Conservation (phyloP, 208 protist genomes). For the Endotrypanum monterogeii region DNA sequence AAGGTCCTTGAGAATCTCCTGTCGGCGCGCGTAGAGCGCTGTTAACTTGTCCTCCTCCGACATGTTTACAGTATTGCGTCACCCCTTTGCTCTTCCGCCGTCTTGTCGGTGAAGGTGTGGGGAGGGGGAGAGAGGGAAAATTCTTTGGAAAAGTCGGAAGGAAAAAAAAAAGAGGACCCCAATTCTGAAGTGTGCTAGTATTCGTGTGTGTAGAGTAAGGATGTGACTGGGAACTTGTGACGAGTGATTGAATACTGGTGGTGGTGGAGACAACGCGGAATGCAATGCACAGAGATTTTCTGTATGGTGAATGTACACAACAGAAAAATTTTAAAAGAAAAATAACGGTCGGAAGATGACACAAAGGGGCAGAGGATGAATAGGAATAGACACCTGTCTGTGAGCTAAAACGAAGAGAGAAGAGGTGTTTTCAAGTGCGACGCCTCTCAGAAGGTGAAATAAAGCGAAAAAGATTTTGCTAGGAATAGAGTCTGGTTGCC, state of each 20-base stretch:
- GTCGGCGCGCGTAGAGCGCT: conserved; percentile 70
- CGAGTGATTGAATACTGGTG: background rate
- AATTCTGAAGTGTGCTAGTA: background rate
- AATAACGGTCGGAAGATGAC: conserved; percentile 2
- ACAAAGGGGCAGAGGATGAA: background rate
- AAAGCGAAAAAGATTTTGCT: background rate
- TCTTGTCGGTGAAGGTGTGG: background rate
- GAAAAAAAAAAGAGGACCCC: background rate
- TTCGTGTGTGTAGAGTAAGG: background rate
- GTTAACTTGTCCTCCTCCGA: conserved; percentile 57
- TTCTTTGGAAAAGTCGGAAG: background rate
- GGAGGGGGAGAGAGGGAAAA: background rate
- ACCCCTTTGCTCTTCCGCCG: background rate
- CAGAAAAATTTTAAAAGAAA: background rate
- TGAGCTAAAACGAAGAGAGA: background rate
- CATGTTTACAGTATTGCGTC: background rate
- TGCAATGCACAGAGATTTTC: background rate
- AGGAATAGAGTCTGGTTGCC: background rate
- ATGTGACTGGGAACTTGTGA: too few relatives aligned
- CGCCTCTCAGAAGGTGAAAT: background rate
- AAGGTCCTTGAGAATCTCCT: conserved; percentile 80
- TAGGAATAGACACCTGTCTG: background rate
- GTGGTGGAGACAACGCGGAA: background rate
- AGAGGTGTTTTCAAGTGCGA: background rate
- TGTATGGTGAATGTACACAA: background rate